A percentile compares a stretch with the other conserved stretches of the same genome.
Evolutionary conservation across 2,329 filamentous ascomycete genomes (phyloP).

Genomic region (Paecilomyces niveus): DNA sequence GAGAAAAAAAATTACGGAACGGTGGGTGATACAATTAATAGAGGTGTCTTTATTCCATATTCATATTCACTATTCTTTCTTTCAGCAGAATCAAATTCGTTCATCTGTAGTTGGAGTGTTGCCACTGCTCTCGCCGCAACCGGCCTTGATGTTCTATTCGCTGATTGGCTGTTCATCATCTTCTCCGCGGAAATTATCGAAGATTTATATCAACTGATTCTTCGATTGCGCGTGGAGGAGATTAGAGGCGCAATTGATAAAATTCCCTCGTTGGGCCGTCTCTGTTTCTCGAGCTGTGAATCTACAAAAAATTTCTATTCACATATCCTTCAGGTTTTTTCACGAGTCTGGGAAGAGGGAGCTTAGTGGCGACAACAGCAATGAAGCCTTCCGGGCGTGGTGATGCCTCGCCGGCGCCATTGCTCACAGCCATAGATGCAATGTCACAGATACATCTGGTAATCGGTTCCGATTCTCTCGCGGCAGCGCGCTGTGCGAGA

Average conservation of each 20-base stretch:
- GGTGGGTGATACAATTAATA: too few relatives aligned
- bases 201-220: neutral
- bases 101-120: neutral
- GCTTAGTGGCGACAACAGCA: slow-evolving; percentile 2
- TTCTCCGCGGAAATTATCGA: neutral
- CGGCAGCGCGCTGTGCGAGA: slow-evolving; percentile 72
- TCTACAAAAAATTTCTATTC: neutral
- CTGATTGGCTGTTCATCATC: neutral
- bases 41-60: neutral
- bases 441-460: slow-evolving; percentile 63
- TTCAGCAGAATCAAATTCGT: neutral
- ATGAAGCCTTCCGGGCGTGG: slow-evolving; percentile 25
- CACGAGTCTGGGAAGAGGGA: neutral
- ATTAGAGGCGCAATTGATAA: neutral
- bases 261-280: neutral
- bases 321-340: neutral
- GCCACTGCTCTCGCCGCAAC: neutral
- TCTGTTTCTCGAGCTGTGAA: neutral
- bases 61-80: neutral
- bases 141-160: neutral
- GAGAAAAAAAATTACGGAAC: too few relatives aligned
- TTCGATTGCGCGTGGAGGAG: neutral
- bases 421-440: slow-evolving; percentile 35
- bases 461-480: slow-evolving; percentile 77
- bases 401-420: slow-evolving; percentile 15